Conservation (phyloP, 2,329 filamentous ascomycete species). For the Trichoderma gracile region DNA sequence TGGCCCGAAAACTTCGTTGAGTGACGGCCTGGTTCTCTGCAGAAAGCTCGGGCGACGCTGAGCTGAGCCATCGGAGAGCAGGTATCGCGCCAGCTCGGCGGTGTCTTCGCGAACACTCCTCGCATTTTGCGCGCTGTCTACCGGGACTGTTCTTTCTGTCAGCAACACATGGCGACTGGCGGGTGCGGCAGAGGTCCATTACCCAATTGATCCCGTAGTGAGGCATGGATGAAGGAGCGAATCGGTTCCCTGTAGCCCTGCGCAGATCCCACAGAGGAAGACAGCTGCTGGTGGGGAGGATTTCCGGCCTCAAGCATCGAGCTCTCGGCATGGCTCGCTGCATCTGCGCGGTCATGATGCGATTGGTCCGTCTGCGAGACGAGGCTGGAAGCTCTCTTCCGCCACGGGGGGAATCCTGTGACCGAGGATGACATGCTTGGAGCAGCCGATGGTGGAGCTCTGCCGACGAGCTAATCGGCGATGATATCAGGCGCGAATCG, state of each 20-base stretch:
- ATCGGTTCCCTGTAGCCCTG: slow-evolving; percentile 62
- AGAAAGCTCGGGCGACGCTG: slow-evolving; percentile 50
- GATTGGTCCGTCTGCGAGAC: slow-evolving; percentile 37
- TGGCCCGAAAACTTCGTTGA: slow-evolving; percentile 34
- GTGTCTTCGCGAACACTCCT: slow-evolving; percentile 82
- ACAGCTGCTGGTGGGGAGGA: slow-evolving; percentile 37
- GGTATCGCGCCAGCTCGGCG: slow-evolving; percentile 80
- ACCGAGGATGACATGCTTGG: slow-evolving; percentile 50
- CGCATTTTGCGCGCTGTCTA: slow-evolving; percentile 73
- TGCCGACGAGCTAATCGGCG: slow-evolving; percentile 24
- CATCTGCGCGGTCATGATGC: slow-evolving; percentile 34
- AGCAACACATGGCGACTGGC: slow-evolving; percentile 16
- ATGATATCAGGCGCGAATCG: slow-evolving; percentile 30
- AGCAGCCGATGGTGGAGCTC: slow-evolving; percentile 21
- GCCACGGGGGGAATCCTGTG: slow-evolving; percentile 52
- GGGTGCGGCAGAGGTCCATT: slow-evolving; percentile 32
- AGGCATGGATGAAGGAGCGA: slow-evolving; percentile 69
- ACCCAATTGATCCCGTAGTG: slow-evolving; percentile 62
- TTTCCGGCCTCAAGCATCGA: slow-evolving; percentile 28
- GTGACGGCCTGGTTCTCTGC: slow-evolving; percentile 37
- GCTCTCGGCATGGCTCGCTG: slow-evolving; percentile 30
- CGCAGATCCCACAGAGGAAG: slow-evolving; percentile 42
- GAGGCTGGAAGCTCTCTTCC: slow-evolving; percentile 45
- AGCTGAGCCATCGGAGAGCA: slow-evolving; percentile 64
- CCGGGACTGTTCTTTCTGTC: slow-evolving; percentile 44